phyloP scores from a whole-genome alignment of 2,329 filamentous ascomycete species.

The Aspergillus spinulosporus region DNA sequence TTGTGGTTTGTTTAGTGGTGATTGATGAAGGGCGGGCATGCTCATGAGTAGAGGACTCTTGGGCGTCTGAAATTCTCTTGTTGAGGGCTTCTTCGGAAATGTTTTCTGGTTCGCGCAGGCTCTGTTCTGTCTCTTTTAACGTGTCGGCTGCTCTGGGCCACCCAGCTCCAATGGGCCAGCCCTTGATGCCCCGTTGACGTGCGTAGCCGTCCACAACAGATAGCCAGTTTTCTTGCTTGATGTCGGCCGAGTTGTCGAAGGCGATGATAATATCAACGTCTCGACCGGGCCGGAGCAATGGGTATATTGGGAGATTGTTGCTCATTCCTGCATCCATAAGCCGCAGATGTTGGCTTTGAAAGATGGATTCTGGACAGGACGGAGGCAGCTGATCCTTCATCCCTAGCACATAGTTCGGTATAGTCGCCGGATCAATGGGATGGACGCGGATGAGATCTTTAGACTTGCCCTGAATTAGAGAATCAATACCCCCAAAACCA shows the following conservation, averaged over 20 bases:
- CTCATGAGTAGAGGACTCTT: conserved; percentile 37
- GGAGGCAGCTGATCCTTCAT: conserved; percentile 74
- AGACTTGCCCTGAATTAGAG: conserved; percentile 77
- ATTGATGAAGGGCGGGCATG: conserved; percentile 36
- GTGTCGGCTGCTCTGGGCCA: conserved; percentile 72
- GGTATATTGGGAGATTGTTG: conserved; percentile 96
- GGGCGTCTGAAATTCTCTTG: conserved; percentile 62
- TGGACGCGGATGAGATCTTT: conserved; percentile 88
- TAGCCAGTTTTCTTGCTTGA: conserved; percentile 92
- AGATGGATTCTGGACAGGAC: conserved; percentile 76
- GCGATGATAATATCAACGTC: conserved; percentile 87
- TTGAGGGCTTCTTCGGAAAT: conserved; percentile 62
- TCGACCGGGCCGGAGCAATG: conserved; percentile 81
- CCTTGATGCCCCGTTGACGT: conserved; percentile 82
- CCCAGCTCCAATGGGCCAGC: conserved; percentile 92
- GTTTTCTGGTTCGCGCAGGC: conserved; percentile 69
- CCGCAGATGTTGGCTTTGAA: conserved; percentile 69
- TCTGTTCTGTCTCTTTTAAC: conserved; percentile 59
- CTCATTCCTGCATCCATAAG: conserved; percentile 99
- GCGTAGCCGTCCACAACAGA: conserved; percentile 92
- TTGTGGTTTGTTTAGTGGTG: conserved; percentile 41
- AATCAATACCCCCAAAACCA: conserved; percentile 75
- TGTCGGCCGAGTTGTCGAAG: conserved; percentile 92
- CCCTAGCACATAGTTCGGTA: conserved; percentile 85
- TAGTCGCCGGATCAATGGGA: conserved; percentile 84